phyloP scores from a whole-genome alignment of 2,329 filamentous ascomycete species.

The Decorospora gaudefroyi region DNA sequence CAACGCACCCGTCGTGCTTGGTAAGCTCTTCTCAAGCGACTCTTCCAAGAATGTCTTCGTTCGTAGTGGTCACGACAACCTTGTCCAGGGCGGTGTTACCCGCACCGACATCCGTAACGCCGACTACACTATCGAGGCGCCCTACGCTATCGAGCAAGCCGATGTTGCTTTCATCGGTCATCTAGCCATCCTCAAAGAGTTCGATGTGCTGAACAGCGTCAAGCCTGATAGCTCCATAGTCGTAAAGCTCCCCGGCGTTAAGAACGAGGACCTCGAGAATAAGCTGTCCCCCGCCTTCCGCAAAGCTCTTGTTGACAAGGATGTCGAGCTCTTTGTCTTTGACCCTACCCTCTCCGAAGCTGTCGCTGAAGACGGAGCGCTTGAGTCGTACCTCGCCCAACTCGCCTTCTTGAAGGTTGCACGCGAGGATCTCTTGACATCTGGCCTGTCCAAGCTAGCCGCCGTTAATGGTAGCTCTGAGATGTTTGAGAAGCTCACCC shows the following conservation, averaged over 20 bases:
- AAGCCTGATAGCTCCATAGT: conserved; percentile 74
- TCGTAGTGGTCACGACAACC: conserved; percentile 64
- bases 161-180: conserved; percentile 80
- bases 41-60: conserved; percentile 65
- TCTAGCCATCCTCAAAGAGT: conserved; percentile 75
- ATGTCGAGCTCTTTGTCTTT: conserved; percentile 72
- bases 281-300: conserved; percentile 72
- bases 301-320: conserved; percentile 71
- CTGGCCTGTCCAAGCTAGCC: conserved; percentile 69
- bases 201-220: conserved; percentile 72
- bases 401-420: conserved; percentile 82
- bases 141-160: conserved; percentile 78
- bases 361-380: conserved; percentile 65
- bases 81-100: conserved; percentile 73
- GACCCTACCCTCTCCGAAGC: conserved; percentile 71
- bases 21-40: conserved; percentile 64
- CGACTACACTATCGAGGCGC: conserved; percentile 79
- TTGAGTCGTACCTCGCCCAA: conserved; percentile 72
- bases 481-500: conserved; percentile 63
- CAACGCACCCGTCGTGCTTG: conserved; percentile 65
- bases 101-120: conserved; percentile 86
- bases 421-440: conserved; percentile 65
- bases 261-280: conserved; percentile 89
- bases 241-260: conserved; percentile 75
- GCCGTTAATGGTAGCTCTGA: conserved; percentile 63